Evolutionary conservation across 164 flowering plant genomes (phyloP), one percentile per base, ranked within the genome.

Genomic region (Kalanchoe fedtschenkoi): DNA sequence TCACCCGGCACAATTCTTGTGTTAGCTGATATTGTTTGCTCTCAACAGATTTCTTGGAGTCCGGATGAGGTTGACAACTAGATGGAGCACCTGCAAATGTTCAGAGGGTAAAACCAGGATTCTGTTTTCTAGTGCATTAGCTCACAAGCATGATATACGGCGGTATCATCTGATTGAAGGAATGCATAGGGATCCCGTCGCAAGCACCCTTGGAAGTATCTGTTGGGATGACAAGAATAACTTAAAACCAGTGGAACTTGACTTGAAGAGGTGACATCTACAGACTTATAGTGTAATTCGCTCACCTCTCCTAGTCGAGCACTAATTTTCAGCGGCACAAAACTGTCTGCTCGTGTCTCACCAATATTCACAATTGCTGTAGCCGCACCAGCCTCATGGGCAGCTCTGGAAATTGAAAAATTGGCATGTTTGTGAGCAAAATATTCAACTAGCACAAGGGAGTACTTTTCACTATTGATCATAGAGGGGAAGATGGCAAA

Each of bases 201-300:
- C 32, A 17, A 51, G 56, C 56, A 51, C 56, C 56, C 56, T 51
- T 24, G 56, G 56, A 51, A 51, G 56, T 26, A 51, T 51, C 56
- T 51, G 56, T 51, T 51, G 56, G 2, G 32, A 51, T 51, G 16
- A 51, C 24, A 24, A 26, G 56, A 51, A 51, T 7, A 6, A 43
- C 1, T 51, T 24, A 26, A 24, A 24, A 51, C 13, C 13, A 51
- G 56, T 26, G 32, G 24, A 47, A 51, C 21, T 2, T 51, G 16
- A 11, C 17, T 51, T 51, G 56, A 26, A 51, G 56, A 39, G 7
- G 15, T 39, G 43, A 39, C n/a, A n/a, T n/a, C n/a, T n/a, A 26
- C 33, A 26, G 32, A 6, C 7, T 8, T n/a, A n/a, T n/a, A n/a
- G 17, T 26, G 32, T 51, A 2, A 11, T 24, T 4, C 3, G 56